Conservation (phyloP, 495 filamentous ascomycete genomes). For the Penicillium arizonense region DNA sequence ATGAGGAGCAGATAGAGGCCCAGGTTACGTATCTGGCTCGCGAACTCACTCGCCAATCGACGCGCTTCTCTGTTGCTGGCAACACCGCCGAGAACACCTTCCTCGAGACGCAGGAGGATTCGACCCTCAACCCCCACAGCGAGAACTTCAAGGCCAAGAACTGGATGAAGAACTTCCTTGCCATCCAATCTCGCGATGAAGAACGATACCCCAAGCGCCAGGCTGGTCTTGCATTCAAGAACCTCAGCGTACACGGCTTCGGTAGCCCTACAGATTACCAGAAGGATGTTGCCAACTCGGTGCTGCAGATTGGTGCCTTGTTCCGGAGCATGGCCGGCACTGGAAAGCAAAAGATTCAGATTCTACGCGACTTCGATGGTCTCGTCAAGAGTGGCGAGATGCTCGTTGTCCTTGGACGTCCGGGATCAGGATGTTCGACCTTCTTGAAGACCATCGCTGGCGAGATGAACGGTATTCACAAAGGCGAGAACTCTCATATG, state of each 20-base stretch:
- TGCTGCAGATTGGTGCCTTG: constrained; percentile 53
- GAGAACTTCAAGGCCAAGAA: constrained; percentile 48
- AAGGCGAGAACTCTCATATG: constrained; percentile 53
- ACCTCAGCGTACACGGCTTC: constrained; percentile 75
- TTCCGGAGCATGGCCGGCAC: constrained; percentile 42
- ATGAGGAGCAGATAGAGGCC: constrained; percentile 35
- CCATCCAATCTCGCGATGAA: constrained; percentile 46
- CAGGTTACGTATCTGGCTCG: constrained; percentile 46
- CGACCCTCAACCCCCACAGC: constrained; percentile 44
- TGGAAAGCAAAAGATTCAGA: constrained; percentile 60
- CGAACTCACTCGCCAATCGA: constrained; percentile 48
- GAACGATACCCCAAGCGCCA: constrained; percentile 43
- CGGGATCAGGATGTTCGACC: constrained; percentile 71
- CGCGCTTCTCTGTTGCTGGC: constrained; percentile 27
- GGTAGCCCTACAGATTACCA: constrained; percentile 78
- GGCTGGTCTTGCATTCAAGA: constrained; percentile 51
- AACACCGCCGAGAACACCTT: constrained; percentile 45
- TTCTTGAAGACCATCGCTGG: constrained; percentile 72
- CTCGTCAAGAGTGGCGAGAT: constrained; percentile 74
- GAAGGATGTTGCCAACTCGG: constrained; percentile 72
- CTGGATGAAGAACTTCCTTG: constrained; percentile 53
- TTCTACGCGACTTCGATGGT: constrained; percentile 71
- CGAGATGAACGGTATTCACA: constrained; percentile 71
- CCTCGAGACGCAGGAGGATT: constrained; percentile 37
- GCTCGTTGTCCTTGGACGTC: constrained; percentile 75